Conservation (phyloP, 805 yeast genomes). For the Lachancea lanzarotensis region DNA sequence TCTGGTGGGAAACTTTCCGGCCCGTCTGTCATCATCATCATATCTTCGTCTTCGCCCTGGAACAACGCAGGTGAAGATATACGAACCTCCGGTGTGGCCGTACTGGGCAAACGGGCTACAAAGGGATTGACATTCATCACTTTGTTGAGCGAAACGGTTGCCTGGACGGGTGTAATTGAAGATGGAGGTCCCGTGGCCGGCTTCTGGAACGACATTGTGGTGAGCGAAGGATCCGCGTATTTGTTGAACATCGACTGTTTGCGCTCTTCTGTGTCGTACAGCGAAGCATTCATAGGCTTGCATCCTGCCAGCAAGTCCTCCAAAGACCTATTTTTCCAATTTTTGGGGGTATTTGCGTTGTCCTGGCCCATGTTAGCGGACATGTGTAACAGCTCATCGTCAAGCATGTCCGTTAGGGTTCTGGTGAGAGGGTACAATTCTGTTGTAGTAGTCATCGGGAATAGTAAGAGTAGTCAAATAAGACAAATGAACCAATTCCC, state of each 20-base stretch:
- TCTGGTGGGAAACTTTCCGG: slow-evolving; percentile 14
- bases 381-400: slow-evolving; percentile 29
- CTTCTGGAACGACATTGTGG: slow-evolving; percentile 22
- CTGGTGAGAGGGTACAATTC: slow-evolving; percentile 14
- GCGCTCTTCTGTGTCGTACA: background rate
- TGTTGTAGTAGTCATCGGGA: slow-evolving; percentile 5
- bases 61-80: slow-evolving; percentile 7
- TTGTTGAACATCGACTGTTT: slow-evolving; percentile 20
- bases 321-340: slow-evolving; percentile 9
- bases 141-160: slow-evolving; percentile 24
- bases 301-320: slow-evolving; percentile 5
- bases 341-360: slow-evolving; percentile 4
- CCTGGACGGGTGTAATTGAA: slow-evolving; percentile 15
- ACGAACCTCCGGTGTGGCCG: slow-evolving; percentile 1
- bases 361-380: slow-evolving; percentile 8
- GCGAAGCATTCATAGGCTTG: slow-evolving; percentile 1
- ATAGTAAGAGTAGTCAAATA: too few relatives aligned
- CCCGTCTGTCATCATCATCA: slow-evolving; percentile 4
- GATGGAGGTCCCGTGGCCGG: slow-evolving; percentile 1
- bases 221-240: slow-evolving; percentile 32
- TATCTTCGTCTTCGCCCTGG: slow-evolving; percentile 9
- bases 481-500: too few relatives aligned
- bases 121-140: slow-evolving; percentile 20
- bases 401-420: slow-evolving; percentile 31
- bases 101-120: slow-evolving; percentile 6